Base-by-base conservation (phyloP, 2,329 filamentous ascomycete genomes). In the Nigrospora oryzae region DNA sequence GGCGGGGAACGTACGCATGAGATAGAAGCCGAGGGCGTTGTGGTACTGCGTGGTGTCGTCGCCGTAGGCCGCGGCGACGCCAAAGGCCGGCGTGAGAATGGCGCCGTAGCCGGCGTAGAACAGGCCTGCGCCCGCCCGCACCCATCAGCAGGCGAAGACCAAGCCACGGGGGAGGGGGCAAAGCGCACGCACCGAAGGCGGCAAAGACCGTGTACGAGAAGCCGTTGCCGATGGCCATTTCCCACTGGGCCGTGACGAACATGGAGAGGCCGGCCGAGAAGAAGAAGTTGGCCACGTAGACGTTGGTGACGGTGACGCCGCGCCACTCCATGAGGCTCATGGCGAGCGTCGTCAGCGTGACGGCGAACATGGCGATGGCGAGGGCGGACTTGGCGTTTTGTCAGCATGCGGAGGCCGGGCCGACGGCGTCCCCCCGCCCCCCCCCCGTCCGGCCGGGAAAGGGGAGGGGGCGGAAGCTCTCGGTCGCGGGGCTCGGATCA, bases 311-410 rank as follows among this genome's bases (percentile, higher is more conserved):
- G 0, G 65, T 68, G 0, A 79, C 66, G 10, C 70, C 71, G 34
- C 75, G 63, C 62, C 66, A 77, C 53, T 74, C 74, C 73, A 78
- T 77, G 40, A 78, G 55, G n/a, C 67, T 67, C 1, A 77, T 57
- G 0, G 73, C 75, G 1, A 79, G 58, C 0, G 74, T 77, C 0
- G 71, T 76, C 14, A 79, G 52, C 0, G 75, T 78, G 2, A 73
- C 77, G 0, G 71, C 67, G 49, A 79, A 78, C 3, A 69, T 73
- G 1, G 73, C 73, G 31, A 77, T 69, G 0, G 70, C 70, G 1
- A 77, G 56, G 0, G 71, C 69, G 11, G 70, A 72, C 66, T 69
- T 15, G 4, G 13, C 10, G 5, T 14, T 10, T 28, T 5, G 8
- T 28, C 23, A 10, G 23, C 19, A 23, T 23, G 4, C 4, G 19